phyloP scores from a whole-genome alignment of 192 early-diverging fungal species.

The Umbelopsis isabellina region DNA sequence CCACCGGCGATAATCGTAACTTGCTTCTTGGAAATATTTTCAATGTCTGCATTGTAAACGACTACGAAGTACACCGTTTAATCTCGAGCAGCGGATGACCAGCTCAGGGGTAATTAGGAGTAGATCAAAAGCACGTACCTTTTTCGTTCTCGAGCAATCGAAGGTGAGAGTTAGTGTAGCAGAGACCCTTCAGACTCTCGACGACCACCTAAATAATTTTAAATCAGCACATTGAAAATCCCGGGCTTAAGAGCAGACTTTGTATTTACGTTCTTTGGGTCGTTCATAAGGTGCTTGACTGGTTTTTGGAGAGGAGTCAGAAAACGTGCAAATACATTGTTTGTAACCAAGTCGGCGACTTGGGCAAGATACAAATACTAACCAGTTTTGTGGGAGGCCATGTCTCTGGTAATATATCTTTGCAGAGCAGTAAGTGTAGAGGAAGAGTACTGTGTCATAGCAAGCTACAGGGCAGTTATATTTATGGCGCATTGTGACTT shows the following conservation, averaged over 20 bases:
- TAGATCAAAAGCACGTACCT: conserved; percentile 23
- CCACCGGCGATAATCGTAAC: conserved; percentile 84
- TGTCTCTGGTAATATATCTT: not conserved
- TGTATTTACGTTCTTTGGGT: conserved; percentile 49
- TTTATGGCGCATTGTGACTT: conserved; percentile 5
- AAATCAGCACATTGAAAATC: not conserved
- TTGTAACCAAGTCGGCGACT: not conserved
- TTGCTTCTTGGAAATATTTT: conserved; percentile 52
- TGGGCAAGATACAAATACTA: not conserved
- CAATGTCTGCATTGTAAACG: conserved; percentile 60
- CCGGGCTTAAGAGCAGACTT: not conserved
- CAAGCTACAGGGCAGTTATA: not conserved
- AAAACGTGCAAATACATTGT: not conserved
- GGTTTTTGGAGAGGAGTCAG: not conserved
- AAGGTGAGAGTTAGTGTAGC: conserved; percentile 61
- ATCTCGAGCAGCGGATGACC: not conserved
- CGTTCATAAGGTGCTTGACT: conserved; percentile 62
- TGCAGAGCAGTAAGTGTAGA: not conserved
- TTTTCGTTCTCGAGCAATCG: conserved; percentile 61
- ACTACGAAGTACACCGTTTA: conserved; percentile 36
- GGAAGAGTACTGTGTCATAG: not conserved
- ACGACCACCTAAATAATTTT: conserved; percentile 51
- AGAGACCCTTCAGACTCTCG: conserved; percentile 63
- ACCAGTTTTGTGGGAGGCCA: conserved; percentile 21
- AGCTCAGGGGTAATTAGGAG: not conserved